Percentiles rank a stretch among this genome's conserved stretches.
Conservation (phyloP, 176 grass and related monocot species). For the Avena atlantica region DNA sequence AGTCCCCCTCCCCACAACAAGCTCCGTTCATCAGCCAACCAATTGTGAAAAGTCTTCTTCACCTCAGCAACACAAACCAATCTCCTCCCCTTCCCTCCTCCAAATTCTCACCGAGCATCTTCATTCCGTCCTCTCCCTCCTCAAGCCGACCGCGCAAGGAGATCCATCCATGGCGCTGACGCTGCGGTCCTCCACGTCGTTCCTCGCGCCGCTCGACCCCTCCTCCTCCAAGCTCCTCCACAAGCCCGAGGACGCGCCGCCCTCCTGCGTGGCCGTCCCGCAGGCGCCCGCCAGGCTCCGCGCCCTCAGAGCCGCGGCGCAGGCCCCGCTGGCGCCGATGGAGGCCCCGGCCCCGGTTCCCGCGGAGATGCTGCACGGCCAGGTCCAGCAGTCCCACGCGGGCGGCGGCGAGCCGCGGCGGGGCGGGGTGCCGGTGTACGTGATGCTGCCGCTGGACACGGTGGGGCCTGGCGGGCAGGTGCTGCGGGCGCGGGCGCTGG, state of each 20-base stretch:
- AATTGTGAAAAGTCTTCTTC: neutral
- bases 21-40: neutral
- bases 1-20: neutral
- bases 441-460: constrained; percentile 95
- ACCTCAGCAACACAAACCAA: neutral
- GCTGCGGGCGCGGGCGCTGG: constrained; percentile 56
- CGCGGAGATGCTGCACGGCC: constrained; percentile 52
- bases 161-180: constrained; percentile 63
- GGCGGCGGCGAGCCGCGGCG: neutral
- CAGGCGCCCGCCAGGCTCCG: constrained; percentile 22
- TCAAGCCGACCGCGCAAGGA: neutral
- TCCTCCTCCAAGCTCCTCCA: constrained; percentile 52
- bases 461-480: constrained; percentile 59
- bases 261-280: constrained; percentile 36
- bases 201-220: constrained; percentile 54
- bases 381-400: neutral
- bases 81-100: constrained; percentile 13
- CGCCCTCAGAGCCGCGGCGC: constrained; percentile 2
- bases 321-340: neutral
- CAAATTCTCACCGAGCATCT: neutral
- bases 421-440: constrained; percentile 73
- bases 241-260: constrained; percentile 53
- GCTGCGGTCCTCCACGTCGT: constrained; percentile 63
- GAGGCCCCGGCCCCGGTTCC: constrained; percentile 4
- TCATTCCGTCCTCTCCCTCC: neutral